phyloP scores from a whole-genome alignment of 257 asterid species.

The Gentiana macrophylla region DNA sequence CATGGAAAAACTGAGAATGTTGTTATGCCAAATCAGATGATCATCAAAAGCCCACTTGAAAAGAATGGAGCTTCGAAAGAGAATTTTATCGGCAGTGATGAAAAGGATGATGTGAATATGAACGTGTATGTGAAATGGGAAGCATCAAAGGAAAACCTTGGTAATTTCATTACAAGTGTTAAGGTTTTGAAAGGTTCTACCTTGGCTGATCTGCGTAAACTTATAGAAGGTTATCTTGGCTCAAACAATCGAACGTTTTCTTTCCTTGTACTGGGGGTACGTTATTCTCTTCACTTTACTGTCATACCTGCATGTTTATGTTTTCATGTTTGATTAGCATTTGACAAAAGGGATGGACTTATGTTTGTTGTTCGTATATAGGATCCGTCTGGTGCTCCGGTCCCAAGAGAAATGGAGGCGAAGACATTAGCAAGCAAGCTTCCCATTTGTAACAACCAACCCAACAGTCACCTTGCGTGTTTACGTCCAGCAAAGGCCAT shows the following conservation, averaged over 20 bases:
- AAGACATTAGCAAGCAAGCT: constrained; percentile 35
- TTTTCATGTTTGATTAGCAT: not conserved
- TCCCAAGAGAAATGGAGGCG: constrained; percentile 52
- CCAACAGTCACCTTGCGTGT: constrained; percentile 47
- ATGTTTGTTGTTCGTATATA: constrained; percentile 8
- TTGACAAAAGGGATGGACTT: too few species aligned
- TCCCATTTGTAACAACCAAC: constrained; percentile 53
- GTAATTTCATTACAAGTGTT: constrained; percentile 47
- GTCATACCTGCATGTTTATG: not conserved
- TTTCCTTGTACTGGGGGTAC: constrained; percentile 54
- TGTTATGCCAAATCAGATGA: constrained; percentile 13
- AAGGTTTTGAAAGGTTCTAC: constrained; percentile 55
- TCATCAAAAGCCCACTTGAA: constrained; percentile 12
- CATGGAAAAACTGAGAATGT: constrained; percentile 11
- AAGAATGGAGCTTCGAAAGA: constrained; percentile 25
- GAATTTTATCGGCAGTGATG: constrained; percentile 24
- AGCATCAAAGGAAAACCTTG: constrained; percentile 64
- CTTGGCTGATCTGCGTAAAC: constrained; percentile 73
- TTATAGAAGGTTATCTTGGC: constrained; percentile 66
- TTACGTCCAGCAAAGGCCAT: constrained; percentile 36
- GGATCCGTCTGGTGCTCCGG: constrained; percentile 73
- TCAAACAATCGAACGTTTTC: constrained; percentile 50
- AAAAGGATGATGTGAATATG: constrained; percentile 23
- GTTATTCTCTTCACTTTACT: not conserved
- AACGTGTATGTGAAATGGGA: constrained; percentile 80